A percentile compares a stretch with the other conserved stretches of the same genome.
These are phyloP conservation scores for Phytophthora colocasiae DNA, from an alignment of 352 stramenopile species.

Conservation along the genomic window DNA sequence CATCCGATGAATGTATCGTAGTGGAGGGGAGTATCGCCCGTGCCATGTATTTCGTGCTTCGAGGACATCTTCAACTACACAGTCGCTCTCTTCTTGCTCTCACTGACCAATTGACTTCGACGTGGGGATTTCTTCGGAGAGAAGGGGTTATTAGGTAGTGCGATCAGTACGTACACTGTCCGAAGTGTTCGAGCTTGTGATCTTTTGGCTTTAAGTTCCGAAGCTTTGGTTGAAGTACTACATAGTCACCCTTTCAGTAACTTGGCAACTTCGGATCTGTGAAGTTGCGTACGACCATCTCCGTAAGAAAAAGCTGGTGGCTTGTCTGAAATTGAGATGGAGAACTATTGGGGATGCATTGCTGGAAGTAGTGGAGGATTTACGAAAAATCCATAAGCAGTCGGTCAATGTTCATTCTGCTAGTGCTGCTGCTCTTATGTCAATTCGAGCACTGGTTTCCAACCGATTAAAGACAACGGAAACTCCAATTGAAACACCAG, in stretches of 20 bases:
- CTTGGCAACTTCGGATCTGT: slow-evolving; percentile 31
- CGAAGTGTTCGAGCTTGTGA: slow-evolving; percentile 39
- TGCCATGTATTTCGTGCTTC: slow-evolving; percentile 78
- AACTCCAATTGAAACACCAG: too few species aligned
- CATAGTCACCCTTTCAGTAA: slow-evolving; percentile 28
- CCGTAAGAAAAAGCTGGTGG: slow-evolving; percentile 11
- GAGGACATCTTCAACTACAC: slow-evolving; percentile 53
- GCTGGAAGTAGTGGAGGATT: slow-evolving; percentile 24
- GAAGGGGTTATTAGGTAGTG: slow-evolving; percentile 54
- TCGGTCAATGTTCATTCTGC: neutral
- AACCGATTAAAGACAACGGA: neutral
- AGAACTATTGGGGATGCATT: slow-evolving; percentile 32
- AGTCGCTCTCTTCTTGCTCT: slow-evolving; percentile 33
- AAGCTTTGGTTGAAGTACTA: slow-evolving; percentile 57
- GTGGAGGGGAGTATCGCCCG: slow-evolving; percentile 64
- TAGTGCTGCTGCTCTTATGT: neutral
- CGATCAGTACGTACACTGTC: slow-evolving; percentile 50
- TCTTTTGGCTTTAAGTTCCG: slow-evolving; percentile 40
- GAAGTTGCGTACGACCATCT: slow-evolving; percentile 24
- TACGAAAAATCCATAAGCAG: slow-evolving; percentile 12
- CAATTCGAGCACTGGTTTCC: too few species aligned
- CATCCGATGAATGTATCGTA: slow-evolving; percentile 61
- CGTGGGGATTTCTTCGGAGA: slow-evolving; percentile 73
- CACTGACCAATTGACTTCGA: slow-evolving; percentile 26
- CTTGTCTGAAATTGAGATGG: slow-evolving; percentile 32